Percentiles rank a stretch among this genome's conserved stretches.
Evolutionary conservation across 805 yeast species (phyloP).

Genomic region (Candida nemodendra): DNA sequence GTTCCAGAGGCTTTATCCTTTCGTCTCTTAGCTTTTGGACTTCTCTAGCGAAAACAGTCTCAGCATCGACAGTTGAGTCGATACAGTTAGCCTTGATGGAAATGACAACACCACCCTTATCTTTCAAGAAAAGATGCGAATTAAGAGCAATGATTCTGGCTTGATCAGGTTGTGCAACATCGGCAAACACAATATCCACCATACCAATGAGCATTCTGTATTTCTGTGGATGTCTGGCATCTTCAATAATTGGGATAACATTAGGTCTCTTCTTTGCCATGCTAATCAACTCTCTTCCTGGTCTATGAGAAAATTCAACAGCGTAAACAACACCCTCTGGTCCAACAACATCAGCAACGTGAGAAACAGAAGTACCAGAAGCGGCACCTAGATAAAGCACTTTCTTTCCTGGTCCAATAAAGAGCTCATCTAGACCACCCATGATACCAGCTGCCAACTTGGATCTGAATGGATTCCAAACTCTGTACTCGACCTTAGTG

Average conservation of each 20-base stretch:
- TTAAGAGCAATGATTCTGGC: slow-evolving; percentile 99
- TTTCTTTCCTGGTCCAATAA: slow-evolving; percentile 97
- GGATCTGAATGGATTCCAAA: slow-evolving; percentile 99
- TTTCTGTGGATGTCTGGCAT: slow-evolving; percentile 99
- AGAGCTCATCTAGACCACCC: slow-evolving; percentile 98
- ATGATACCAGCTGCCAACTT: slow-evolving; percentile 99
- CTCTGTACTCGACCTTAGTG: slow-evolving; percentile 97
- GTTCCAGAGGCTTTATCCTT: slow-evolving; percentile 97
- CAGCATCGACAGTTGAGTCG: slow-evolving; percentile 99
- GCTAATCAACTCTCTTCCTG: slow-evolving; percentile 98
- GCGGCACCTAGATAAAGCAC: slow-evolving; percentile 98
- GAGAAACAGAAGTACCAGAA: slow-evolving; percentile 98
- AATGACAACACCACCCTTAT: slow-evolving; percentile 97
- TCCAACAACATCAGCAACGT: slow-evolving; percentile 97
- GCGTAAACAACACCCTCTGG: slow-evolving; percentile 99
- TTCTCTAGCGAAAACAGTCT: slow-evolving; percentile 98
- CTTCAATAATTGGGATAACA: slow-evolving; percentile 97
- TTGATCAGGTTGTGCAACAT: slow-evolving; percentile 99
- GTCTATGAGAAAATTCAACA: slow-evolving; percentile 98
- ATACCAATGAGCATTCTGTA: slow-evolving; percentile 98
- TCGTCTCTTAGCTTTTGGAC: slow-evolving; percentile 98
- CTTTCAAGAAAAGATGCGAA: slow-evolving; percentile 97
- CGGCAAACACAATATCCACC: slow-evolving; percentile 99
- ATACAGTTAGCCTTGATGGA: slow-evolving; percentile 99
- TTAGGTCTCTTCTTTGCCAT: slow-evolving; percentile 99